Conservation (phyloP, 441 rosid species). For the Flueggea neowawraea region DNA sequence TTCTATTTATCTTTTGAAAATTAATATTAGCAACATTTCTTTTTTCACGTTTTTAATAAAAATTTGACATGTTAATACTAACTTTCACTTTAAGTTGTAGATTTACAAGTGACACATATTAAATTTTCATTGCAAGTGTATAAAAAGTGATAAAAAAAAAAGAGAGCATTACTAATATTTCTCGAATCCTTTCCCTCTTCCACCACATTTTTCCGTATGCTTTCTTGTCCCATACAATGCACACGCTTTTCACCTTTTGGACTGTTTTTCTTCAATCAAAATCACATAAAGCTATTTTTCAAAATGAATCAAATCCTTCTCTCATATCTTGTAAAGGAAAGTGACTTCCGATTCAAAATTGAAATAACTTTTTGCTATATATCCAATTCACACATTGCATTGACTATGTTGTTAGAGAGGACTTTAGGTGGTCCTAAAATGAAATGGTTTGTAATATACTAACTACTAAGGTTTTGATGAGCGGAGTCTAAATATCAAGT, state of each 20-base stretch:
- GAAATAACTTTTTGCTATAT: not conserved
- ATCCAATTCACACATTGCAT: conserved; percentile 6
- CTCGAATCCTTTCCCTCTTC: not conserved
- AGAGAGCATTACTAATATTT: no score
- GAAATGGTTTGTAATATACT: not conserved
- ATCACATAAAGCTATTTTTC: conserved; percentile 17
- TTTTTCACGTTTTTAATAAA: no score
- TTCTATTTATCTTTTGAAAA: not conserved
- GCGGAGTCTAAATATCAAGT: conserved; percentile 11
- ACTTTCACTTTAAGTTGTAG: no score
- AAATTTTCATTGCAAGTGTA: no score
- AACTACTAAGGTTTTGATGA: no score
- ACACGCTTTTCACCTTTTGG: conserved; percentile 10
- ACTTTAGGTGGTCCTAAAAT: not conserved
- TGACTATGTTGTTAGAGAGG: not conserved
- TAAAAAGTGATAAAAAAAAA: no score
- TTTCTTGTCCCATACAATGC: conserved; percentile 2
- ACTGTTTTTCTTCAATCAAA: conserved; percentile 14
- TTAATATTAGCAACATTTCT: no score
- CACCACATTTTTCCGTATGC: conserved; percentile 17
- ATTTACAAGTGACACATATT: no score
- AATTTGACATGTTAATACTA: no score
- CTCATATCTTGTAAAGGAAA: conserved; percentile 11
- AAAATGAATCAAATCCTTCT: not conserved
- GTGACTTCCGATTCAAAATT: conserved; percentile 8